Evolutionary conservation across 2,329 filamentous ascomycete species (phyloP).

Genomic region (Colletotrichum simmondsii): DNA sequence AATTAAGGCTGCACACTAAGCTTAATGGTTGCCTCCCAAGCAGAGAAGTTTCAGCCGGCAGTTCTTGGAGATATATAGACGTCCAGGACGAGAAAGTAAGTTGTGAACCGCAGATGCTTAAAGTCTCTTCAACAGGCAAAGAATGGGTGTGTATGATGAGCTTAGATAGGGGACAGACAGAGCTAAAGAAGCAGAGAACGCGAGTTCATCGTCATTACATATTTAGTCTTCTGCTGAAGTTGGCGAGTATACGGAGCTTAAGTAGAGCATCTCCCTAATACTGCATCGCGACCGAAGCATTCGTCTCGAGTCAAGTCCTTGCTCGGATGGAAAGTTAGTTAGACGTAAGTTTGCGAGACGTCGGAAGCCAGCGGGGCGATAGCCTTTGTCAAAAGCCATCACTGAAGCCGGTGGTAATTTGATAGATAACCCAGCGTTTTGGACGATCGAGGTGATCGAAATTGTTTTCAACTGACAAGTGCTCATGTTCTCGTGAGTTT

Average conservation of each 20-base stretch:
- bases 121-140: too few species aligned
- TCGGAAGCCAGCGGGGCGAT: background rate
- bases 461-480: too few species aligned
- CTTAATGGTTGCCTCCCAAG: background rate
- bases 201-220: background rate
- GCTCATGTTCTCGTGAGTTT: too few species aligned
- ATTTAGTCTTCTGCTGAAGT: background rate
- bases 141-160: too few species aligned
- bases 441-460: too few species aligned
- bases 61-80: too few species aligned
- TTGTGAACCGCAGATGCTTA: too few species aligned
- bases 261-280: background rate
- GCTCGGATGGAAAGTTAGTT: background rate
- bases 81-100: too few species aligned
- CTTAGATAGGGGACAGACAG: too few species aligned
- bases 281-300: background rate
- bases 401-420: background rate
- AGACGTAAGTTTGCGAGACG: background rate
- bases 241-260: background rate
- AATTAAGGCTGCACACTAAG: background rate
- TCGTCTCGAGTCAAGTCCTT: background rate
- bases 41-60: too few species aligned
- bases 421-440: too few species aligned
- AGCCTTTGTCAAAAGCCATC: background rate
- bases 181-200: background rate